Percentiles rank a stretch among this genome's conserved stretches.
Conservation (phyloP, 1,284 basidiomycete genomes). For the Bondarzewia mesenterica region DNA sequence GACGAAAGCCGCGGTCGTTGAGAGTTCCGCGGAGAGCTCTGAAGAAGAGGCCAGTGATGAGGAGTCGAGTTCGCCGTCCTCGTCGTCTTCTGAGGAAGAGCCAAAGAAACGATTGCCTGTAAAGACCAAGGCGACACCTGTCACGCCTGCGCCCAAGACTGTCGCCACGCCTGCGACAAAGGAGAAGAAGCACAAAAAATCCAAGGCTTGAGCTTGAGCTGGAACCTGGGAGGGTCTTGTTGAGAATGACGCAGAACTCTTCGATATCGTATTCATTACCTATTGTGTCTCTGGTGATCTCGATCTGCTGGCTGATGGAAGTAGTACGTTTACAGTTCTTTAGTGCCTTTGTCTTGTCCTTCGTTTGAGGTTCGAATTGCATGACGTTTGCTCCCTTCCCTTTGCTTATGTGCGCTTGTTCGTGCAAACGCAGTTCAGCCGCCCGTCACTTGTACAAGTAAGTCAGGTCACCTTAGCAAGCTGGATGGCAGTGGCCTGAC, state of each 20-base stretch:
- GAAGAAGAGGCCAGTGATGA: neutral
- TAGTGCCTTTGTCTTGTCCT: neutral
- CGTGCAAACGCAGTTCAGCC: too few relatives aligned
- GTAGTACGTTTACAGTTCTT: neutral
- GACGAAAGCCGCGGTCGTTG: neutral
- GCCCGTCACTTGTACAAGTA: too few relatives aligned
- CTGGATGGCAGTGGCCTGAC: neutral
- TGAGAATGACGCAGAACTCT: neutral
- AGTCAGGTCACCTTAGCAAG: too few relatives aligned
- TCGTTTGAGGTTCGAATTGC: neutral
- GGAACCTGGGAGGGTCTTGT: neutral
- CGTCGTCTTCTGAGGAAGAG: neutral
- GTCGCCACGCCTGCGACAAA: constrained; percentile 10
- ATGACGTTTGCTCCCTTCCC: neutral
- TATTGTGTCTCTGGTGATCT: neutral
- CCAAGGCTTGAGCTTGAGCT: constrained; percentile 17
- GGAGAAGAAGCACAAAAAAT: constrained; percentile 22
- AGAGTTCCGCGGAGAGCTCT: neutral
- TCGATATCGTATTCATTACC: constrained; percentile 5
- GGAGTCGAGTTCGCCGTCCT: neutral
- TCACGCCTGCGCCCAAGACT: neutral
- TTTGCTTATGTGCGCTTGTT: too few relatives aligned
- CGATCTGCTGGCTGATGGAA: neutral
- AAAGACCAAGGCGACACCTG: constrained; percentile 23
- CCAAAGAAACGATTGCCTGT: neutral